A percentile compares a stretch with the other conserved stretches of the same genome.
These are phyloP conservation scores for Leccinum solheimii DNA, from an alignment of 1,284 basidiomycete species.

Conservation along the genomic window DNA sequence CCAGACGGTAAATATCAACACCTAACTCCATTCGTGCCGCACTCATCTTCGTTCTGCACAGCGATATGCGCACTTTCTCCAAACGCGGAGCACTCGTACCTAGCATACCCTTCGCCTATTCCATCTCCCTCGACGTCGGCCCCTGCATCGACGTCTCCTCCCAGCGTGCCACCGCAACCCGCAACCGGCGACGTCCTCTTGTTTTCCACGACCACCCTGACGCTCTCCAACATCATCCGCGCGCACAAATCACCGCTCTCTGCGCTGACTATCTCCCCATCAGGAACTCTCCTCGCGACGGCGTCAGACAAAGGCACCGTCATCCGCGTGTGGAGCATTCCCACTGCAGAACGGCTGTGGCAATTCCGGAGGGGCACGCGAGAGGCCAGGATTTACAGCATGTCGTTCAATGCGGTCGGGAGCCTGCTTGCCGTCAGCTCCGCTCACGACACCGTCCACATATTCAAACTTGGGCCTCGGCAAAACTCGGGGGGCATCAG, in stretches of 20 bases:
- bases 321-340: conserved; percentile 92
- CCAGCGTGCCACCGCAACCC: conserved; percentile 44
- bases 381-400: conserved; percentile 84
- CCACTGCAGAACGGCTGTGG: conserved; percentile 89
- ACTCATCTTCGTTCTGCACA: conserved; percentile 35
- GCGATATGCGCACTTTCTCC: conserved; percentile 95
- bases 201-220: conserved; percentile 90
- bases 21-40: neutral
- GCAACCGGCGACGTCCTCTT: conserved; percentile 84
- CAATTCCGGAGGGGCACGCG: conserved; percentile 93
- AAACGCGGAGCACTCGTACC: conserved; percentile 92
- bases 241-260: conserved; percentile 96
- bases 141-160: conserved; percentile 45
- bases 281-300: conserved; percentile 91
- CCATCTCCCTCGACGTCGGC: conserved; percentile 73
- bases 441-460: conserved; percentile 96
- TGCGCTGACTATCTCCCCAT: conserved; percentile 81
- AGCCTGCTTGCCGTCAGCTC: conserved; percentile 87
- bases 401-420: conserved; percentile 88
- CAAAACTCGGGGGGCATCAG: conserved; percentile 22
- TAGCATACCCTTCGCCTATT: conserved; percentile 94
- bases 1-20: conserved; percentile 69
- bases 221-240: conserved; percentile 93
- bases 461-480: conserved; percentile 74
- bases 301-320: conserved; percentile 97